Percentiles rank a stretch among this genome's conserved stretches.
These are phyloP conservation scores for Pestalotiopsis sp. DNA, from an alignment of 2,329 filamentous ascomycete genomes.

Conservation along the genomic window DNA sequence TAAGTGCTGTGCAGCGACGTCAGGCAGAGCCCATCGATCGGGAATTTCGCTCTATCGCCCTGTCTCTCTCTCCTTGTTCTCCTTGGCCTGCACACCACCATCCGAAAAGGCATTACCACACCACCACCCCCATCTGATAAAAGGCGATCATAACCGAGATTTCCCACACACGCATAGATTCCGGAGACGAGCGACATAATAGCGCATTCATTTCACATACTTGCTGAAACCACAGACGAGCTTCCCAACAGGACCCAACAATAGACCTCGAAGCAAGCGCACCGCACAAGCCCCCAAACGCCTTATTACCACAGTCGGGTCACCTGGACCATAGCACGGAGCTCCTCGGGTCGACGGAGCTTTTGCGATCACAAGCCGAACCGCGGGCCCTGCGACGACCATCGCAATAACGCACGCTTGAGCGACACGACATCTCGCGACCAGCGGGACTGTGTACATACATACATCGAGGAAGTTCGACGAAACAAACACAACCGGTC, in stretches of 20 bases:
- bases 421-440: neutral
- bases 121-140: neutral
- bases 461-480: neutral
- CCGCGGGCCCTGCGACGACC: neutral
- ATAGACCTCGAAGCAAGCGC: neutral
- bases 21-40: neutral
- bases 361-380: conserved; percentile 15
- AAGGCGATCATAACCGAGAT: neutral
- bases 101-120: neutral
- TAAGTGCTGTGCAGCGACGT: conserved; percentile 6
- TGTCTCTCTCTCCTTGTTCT: neutral
- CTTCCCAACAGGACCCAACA: neutral
- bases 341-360: neutral
- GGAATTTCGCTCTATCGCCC: neutral
- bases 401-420: neutral
- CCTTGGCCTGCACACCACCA: neutral
- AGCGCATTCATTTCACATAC: neutral
- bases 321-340: neutral
- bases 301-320: neutral
- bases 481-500: neutral
- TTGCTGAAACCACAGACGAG: neutral
- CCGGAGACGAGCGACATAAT: neutral
- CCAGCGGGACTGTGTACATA: neutral
- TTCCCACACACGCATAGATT: neutral
- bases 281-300: neutral